Conservation (phyloP, 2,329 filamentous ascomycete species). For the Colletotrichum nymphaeae region DNA sequence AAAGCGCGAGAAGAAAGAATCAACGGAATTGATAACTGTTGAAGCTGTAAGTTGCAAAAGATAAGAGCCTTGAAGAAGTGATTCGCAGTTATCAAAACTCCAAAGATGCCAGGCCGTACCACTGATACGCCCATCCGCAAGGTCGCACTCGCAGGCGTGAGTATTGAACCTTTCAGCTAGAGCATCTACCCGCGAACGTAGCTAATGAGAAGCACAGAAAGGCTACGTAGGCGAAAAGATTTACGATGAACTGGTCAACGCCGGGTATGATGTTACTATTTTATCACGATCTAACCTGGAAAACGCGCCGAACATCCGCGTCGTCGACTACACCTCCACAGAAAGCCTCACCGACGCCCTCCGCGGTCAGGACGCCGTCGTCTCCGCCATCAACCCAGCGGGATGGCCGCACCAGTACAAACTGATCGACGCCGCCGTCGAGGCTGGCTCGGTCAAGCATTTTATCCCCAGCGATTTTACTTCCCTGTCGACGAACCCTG, state of each 20-base stretch:
- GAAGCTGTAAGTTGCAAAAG: too few relatives aligned
- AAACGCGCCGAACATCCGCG: conserved; percentile 41
- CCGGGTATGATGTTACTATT: conserved; percentile 48
- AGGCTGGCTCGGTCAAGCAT: conserved; percentile 60
- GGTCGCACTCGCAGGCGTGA: conserved; percentile 4
- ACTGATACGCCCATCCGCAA: background rate
- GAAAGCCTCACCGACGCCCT: conserved; percentile 63
- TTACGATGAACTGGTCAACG: conserved; percentile 7
- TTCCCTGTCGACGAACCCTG: conserved; percentile 38
- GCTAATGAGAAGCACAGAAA: background rate
- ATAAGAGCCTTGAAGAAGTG: too few relatives aligned
- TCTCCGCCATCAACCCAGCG: conserved; percentile 56
- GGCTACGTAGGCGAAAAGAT: conserved; percentile 15
- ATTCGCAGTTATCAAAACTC: background rate
- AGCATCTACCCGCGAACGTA: background rate
- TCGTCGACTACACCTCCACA: conserved; percentile 49
- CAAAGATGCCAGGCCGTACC: conserved; percentile 4
- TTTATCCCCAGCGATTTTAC: conserved; percentile 65
- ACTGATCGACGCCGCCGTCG: conserved; percentile 64
- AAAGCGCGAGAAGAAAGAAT: background rate
- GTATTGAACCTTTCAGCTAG: background rate
- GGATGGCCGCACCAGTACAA: conserved; percentile 56
- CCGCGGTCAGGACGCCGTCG: conserved; percentile 66
- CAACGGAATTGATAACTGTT: too few relatives aligned
- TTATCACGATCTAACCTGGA: conserved; percentile 53